Base-by-base conservation (phyloP, 139 green algal species). In the Chlamydomonas schloesseri region DNA sequence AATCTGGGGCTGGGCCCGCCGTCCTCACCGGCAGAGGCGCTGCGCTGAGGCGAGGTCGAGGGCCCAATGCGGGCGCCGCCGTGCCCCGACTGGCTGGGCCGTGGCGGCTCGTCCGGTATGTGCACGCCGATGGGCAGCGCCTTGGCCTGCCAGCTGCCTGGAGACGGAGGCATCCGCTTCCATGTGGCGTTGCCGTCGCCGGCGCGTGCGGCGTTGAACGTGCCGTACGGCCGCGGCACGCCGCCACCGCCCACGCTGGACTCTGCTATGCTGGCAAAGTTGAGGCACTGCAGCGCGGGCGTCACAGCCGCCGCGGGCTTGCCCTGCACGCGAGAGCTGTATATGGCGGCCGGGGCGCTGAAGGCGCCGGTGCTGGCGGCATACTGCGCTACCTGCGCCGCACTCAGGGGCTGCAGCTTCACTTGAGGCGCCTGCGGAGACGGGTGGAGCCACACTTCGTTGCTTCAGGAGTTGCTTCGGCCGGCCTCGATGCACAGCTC, bases 221-320 rank as follows among this genome's bases (percentile, higher is more conserved):
- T 79, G 33, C 69, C 81, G 81, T 87, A 87, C 33, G 81, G 81
- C 29, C 81, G 53, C 15, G 81, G 81, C 50, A 87, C 55, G 81
- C 81, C 81, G 2, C 68, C 69, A 33, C 81, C 81, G 55, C 81
- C 81, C 20, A 74, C 53, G 68, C 67, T 77, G 67, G 37, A 70
- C 11, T 75, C 79, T 2, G 79, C 79, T 9, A 85, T 85, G 46
- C 33, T 64, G 65, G 73, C 36, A 26, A 85, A 85, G 67, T 85
- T 67, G 5, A 85, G 10, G 15, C 47, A 58, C 67, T 85, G 79
- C 47, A 85, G 68, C 21, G 65, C 23, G 1, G 67, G 79, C n/a
- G 47, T 20, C 2, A 73, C 62, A 1, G 42, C 42, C 8, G 42
- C 42, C 42, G 42, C 42, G 42, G 42, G 78, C 42, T 85, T 85